Evolutionary conservation across 2,329 filamentous ascomycete genomes (phyloP).

Genomic region (Rhynchosporium secalis): DNA sequence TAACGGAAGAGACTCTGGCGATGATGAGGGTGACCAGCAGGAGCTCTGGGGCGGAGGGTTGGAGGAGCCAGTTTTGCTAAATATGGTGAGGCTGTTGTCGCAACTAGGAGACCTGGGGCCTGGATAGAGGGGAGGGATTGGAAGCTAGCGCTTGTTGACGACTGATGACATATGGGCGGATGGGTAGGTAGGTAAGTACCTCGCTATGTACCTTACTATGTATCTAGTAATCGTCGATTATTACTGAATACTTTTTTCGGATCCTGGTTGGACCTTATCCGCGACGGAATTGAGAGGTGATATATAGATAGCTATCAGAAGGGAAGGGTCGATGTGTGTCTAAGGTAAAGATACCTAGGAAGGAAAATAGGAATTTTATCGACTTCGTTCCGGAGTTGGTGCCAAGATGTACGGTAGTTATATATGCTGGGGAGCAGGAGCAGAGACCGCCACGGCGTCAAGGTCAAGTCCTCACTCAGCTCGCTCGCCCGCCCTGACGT

Average conservation of each 20-base stretch:
- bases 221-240: background rate
- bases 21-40: conserved; percentile 42
- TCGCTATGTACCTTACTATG: background rate
- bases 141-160: conserved; percentile 15
- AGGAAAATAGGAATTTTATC: no score
- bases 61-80: conserved; percentile 36
- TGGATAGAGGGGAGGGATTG: background rate
- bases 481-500: conserved; percentile 8
- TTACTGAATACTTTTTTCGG: no score
- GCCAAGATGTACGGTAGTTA: no score
- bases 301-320: no score
- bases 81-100: conserved; percentile 4
- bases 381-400: no score
- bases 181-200: background rate
- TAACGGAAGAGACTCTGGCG: conserved; percentile 59
- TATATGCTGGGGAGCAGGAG: background rate
- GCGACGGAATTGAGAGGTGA: no score
- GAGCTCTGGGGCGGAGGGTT: conserved; percentile 30
- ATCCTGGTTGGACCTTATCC: no score
- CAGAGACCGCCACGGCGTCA: background rate
- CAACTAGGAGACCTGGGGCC: background rate
- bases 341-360: no score
- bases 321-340: no score
- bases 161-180: background rate
- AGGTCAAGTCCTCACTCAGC: no score